phyloP scores from a whole-genome alignment of 2,329 filamentous ascomycete species.

The Fusarium sp. region DNA sequence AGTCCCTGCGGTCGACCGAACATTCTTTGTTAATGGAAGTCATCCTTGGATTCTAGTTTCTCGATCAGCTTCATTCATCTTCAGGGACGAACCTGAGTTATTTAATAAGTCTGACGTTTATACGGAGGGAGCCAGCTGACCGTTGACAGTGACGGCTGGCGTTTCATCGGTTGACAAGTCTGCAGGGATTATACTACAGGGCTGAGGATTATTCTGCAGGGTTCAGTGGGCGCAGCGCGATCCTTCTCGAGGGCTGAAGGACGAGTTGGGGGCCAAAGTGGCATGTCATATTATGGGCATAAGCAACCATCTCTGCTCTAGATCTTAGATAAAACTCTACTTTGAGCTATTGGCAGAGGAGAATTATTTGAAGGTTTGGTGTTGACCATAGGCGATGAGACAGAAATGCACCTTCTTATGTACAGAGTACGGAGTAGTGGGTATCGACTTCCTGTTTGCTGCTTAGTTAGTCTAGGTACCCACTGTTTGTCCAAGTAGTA shows the following conservation, averaged over 20 bases:
- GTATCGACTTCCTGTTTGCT: too few species aligned
- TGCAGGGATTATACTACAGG: not conserved
- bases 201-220: not conserved
- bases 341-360: too few species aligned
- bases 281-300: too few species aligned
- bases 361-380: too few species aligned
- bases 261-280: not conserved
- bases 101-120: not conserved
- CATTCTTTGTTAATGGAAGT: not conserved
- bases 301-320: too few species aligned
- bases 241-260: not conserved
- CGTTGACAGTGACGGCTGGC: not conserved
- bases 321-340: too few species aligned
- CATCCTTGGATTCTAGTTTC: not conserved
- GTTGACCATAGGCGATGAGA: too few species aligned
- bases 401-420: too few species aligned
- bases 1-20: constrained; percentile 16
- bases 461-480: too few species aligned
- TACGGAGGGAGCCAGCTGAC: not conserved
- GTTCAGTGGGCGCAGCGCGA: not conserved
- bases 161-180: not conserved
- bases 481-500: too few species aligned
- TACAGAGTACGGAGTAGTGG: too few species aligned
- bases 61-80: not conserved
- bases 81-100: not conserved